Evolutionary conservation across 495 filamentous ascomycete genomes (phyloP).

Genomic region (Xylaria grammica): DNA sequence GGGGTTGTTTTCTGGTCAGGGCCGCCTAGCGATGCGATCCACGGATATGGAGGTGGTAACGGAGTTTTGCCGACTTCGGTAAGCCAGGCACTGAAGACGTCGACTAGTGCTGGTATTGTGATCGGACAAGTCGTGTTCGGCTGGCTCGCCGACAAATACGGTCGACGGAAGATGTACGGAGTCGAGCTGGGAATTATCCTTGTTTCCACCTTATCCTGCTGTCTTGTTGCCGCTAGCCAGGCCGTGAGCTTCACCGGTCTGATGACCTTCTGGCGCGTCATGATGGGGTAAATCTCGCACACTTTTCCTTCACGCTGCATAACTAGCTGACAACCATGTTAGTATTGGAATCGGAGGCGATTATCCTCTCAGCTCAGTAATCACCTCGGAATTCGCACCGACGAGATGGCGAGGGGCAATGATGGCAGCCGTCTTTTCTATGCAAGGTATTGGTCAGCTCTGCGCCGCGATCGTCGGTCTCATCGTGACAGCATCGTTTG

Average conservation of each 20-base stretch:
- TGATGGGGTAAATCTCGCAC: constrained; percentile 60
- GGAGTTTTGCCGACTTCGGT: constrained; percentile 61
- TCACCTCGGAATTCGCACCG: constrained; percentile 85
- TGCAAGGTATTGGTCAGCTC: constrained; percentile 82
- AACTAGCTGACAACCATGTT: constrained; percentile 17
- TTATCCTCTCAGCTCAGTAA: constrained; percentile 77
- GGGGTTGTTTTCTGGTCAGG: constrained; percentile 75
- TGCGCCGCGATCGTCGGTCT: constrained; percentile 73
- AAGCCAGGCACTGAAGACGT: constrained; percentile 74
- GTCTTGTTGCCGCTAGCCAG: constrained; percentile 60
- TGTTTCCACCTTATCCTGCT: constrained; percentile 66
- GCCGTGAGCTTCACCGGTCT: constrained; percentile 71
- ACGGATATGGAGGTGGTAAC: constrained; percentile 47
- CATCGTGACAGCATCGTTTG: constrained; percentile 73
- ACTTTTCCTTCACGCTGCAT: neutral
- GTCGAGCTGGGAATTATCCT: constrained; percentile 78
- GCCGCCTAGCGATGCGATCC: constrained; percentile 29
- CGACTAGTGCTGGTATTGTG: constrained; percentile 75
- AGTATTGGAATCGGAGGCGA: constrained; percentile 72
- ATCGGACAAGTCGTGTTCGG: constrained; percentile 77
- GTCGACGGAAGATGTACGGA: constrained; percentile 79
- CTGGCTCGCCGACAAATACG: constrained; percentile 69
- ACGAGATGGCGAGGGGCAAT: constrained; percentile 86
- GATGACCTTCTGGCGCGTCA: constrained; percentile 77
- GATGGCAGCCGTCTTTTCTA: constrained; percentile 88